These are phyloP conservation scores for Pinus tabuliformis DNA, from an alignment of 75 land plant species.

Conservation along the genomic window DNA sequence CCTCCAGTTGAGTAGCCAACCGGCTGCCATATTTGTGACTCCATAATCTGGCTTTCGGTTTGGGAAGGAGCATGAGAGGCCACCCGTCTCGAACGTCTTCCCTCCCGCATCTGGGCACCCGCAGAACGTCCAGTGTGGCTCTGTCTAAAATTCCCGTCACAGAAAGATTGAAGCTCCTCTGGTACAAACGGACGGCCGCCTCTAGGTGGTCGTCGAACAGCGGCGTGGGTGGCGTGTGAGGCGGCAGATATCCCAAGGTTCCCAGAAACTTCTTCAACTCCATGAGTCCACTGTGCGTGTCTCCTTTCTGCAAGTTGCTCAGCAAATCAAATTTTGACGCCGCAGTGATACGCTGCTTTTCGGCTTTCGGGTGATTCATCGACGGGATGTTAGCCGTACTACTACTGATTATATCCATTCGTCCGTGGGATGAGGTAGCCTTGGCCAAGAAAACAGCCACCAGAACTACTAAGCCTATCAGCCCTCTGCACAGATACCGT, in stretches of 20 bases:
- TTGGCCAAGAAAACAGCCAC: too few relatives aligned
- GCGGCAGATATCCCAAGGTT: slow-evolving; percentile 23
- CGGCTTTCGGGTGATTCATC: too few relatives aligned
- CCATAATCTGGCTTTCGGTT: background rate
- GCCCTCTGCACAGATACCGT: too few relatives aligned
- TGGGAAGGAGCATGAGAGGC: background rate
- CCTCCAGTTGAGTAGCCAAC: background rate
- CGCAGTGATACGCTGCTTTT: too few relatives aligned
- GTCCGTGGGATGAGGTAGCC: too few relatives aligned
- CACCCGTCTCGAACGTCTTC: slow-evolving; percentile 7
- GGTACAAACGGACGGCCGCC: slow-evolving; percentile 14
- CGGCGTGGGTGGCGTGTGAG: background rate
- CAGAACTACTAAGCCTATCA: too few relatives aligned
- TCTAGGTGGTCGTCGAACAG: slow-evolving; percentile 4
- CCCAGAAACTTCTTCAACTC: slow-evolving; percentile 10
- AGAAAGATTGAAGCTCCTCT: slow-evolving; percentile 14
- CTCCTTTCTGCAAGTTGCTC: background rate
- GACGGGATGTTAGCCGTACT: too few relatives aligned
- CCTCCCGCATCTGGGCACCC: slow-evolving; percentile 25
- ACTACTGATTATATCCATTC: too few relatives aligned
- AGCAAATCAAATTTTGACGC: too few relatives aligned
- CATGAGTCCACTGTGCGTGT: slow-evolving; percentile 8
- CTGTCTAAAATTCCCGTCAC: slow-evolving; percentile 17
- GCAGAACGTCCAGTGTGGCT: slow-evolving; percentile 6
- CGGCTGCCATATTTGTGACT: background rate